Evolutionary conservation across 306 rosid species (phyloP).

Genomic region (Pterocarpus santalinus): DNA sequence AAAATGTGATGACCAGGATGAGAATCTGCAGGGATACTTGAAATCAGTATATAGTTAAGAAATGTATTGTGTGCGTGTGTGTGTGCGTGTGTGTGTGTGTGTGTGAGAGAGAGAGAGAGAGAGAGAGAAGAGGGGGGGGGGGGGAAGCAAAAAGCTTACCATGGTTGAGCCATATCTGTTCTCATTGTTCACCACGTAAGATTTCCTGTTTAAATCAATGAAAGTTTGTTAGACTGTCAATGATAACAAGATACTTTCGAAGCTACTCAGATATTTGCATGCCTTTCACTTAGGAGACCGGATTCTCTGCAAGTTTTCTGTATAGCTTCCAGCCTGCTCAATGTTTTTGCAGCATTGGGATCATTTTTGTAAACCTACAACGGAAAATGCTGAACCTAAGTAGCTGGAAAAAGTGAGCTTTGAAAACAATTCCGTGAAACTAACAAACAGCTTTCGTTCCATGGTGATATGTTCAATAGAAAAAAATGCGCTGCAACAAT

Average conservation of each 20-base stretch:
- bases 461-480: background rate
- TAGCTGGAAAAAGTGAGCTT: conserved; percentile 32
- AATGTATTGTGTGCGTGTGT: background rate
- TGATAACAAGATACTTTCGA: conserved; percentile 31
- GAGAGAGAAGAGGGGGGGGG: too few relatives aligned
- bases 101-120: too few relatives aligned
- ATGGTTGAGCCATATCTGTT: conserved; percentile 55
- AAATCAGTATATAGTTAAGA: conserved; percentile 38
- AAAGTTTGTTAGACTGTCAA: conserved; percentile 48
- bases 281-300: conserved; percentile 78
- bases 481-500: conserved; percentile 5
- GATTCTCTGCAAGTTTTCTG: conserved; percentile 86
- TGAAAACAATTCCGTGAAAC: conserved; percentile 32
- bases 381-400: conserved; percentile 31
- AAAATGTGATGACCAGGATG: conserved; percentile 57
- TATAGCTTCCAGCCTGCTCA: conserved; percentile 79
- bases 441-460: conserved; percentile 18
- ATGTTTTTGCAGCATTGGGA: conserved; percentile 85
- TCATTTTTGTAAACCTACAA: conserved; percentile 83
- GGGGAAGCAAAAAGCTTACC: conserved; percentile 54
- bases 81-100: background rate
- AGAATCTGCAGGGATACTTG: conserved; percentile 64
- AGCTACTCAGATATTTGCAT: conserved; percentile 40
- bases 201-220: conserved; percentile 63
- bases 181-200: conserved; percentile 56